A percentile compares a stretch with the other conserved stretches of the same genome.
Evolutionary conservation across 257 asterid genomes (phyloP).

Genomic region (Gardenia jasminoides): DNA sequence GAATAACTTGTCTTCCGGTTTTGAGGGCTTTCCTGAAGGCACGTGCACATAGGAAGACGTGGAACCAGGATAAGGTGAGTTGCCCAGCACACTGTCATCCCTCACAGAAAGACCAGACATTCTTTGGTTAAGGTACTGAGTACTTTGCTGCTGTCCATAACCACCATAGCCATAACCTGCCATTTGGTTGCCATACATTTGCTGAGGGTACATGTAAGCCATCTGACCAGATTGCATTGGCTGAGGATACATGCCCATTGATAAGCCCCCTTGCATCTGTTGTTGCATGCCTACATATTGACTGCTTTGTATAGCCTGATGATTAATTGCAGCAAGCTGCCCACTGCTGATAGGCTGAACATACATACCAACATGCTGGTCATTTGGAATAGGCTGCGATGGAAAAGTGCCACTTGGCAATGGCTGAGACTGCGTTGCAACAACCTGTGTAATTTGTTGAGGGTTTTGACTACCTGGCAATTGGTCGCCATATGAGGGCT

Average conservation of each 20-base stretch:
- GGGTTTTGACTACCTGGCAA: conserved; percentile 37
- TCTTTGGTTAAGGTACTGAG: conserved; percentile 63
- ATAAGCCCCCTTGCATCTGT: conserved; percentile 27
- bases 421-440: conserved; percentile 33
- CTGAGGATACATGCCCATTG: conserved; percentile 66
- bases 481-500: conserved; percentile 43
- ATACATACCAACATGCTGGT: conserved; percentile 45
- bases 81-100: conserved; percentile 50
- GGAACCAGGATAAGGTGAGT: conserved; percentile 32
- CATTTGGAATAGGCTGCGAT: conserved; percentile 35
- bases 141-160: conserved; percentile 58
- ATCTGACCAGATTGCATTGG: conserved; percentile 63
- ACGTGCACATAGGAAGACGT: conserved; percentile 41
- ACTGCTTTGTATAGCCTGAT: conserved; percentile 34
- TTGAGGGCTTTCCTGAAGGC: conserved; percentile 65
- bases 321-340: conserved; percentile 33
- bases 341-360: conserved; percentile 39
- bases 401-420: conserved; percentile 39
- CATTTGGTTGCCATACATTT: conserved; percentile 68
- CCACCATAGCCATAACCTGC: conserved; percentile 63
- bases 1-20: conserved; percentile 76
- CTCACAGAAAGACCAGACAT: conserved; percentile 71
- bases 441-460: conserved; percentile 48
- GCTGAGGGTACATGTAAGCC: conserved; percentile 78
- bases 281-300: conserved; percentile 39